Base-by-base conservation (phyloP, 1,139 yeast species). In the Protomyces inundatus region DNA sequence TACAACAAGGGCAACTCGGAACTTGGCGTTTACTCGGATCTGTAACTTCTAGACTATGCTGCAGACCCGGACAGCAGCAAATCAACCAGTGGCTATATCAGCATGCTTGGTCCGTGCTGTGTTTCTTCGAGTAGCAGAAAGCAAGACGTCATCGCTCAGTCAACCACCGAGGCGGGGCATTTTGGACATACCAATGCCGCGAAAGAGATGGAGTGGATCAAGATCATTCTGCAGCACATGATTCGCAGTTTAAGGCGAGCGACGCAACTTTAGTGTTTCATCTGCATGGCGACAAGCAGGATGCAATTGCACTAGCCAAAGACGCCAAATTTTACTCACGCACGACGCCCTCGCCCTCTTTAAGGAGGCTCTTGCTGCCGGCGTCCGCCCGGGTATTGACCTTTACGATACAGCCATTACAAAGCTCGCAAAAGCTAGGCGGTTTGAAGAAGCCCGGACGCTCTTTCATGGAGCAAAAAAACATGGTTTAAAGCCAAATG, bases 361-460 rank as follows among this genome's bases (percentile, higher is more conserved):
- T 65, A 64, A 71, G 45, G 81, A 79, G 61, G 77, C 80, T 1
- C 67, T 66, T n/a, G 60, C 67, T 0, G 64, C 67, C 53, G 72
- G 73, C 32, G 73, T 76, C 3, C 59, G 45, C 42, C 72, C 77
- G 7, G 72, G 71, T 64, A 75, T 78, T 3, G 75, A 71, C 54
- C 67, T 79, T 36, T 78, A 75, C 68, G 78, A 79, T 66, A 77
- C 74, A 6, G 69, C 75, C 37, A 68, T 78, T 40, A 70, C 75
- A 12, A 73, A 75, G 64, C 70, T 78, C 33, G 73, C 79, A 40
- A 74, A 74, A 65, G 77, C 77, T 4, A 70, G 77, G 6, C 71
- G 76, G 33, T 66, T 74, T 39, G 68, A 69, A 14, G 78, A 76
- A 56, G 77, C 77, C 5, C 63, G 72, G 56, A 58, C 61, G 10